phyloP scores from a whole-genome alignment of 331 rosid genomes.

The Telfairia occidentalis region DNA sequence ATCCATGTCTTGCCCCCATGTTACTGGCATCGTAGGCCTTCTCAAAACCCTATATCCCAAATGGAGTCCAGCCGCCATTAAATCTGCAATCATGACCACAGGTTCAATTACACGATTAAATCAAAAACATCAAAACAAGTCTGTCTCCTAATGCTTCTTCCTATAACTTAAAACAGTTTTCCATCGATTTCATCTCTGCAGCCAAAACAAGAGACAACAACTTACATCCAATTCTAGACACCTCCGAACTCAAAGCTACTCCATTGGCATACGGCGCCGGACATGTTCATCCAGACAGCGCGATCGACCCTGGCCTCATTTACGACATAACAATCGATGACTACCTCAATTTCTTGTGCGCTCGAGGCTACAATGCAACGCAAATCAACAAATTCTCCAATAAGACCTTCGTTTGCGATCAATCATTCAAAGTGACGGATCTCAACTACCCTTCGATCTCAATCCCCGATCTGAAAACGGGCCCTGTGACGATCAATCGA shows the following conservation, averaged over 20 bases:
- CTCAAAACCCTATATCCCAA: conserved; percentile 40
- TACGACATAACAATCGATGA: too few relatives aligned
- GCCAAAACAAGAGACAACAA: conserved; percentile 23
- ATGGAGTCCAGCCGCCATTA: conserved; percentile 72
- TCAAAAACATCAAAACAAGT: neutral
- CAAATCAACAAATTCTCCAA: too few relatives aligned
- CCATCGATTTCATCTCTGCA: conserved; percentile 17
- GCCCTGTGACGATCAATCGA: conserved; percentile 21
- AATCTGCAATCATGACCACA: too few relatives aligned
- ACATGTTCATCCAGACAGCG: too few relatives aligned
- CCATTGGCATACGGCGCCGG: too few relatives aligned
- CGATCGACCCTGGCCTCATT: too few relatives aligned
- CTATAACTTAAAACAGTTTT: neutral
- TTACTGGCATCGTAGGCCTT: conserved; percentile 46
- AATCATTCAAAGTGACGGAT: conserved; percentile 22
- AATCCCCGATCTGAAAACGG: conserved; percentile 21
- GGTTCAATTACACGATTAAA: neutral
- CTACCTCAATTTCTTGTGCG: too few relatives aligned
- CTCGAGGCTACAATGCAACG: too few relatives aligned
- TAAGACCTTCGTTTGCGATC: conserved; percentile 35
- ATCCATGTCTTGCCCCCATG: conserved; percentile 74
- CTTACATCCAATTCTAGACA: conserved; percentile 1
- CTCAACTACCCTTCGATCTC: conserved; percentile 54
- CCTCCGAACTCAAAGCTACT: too few relatives aligned
- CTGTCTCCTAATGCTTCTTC: neutral